Conservation (phyloP, 225 moss, liverwort and hornwort genomes). For the Marchantia paleacea region DNA sequence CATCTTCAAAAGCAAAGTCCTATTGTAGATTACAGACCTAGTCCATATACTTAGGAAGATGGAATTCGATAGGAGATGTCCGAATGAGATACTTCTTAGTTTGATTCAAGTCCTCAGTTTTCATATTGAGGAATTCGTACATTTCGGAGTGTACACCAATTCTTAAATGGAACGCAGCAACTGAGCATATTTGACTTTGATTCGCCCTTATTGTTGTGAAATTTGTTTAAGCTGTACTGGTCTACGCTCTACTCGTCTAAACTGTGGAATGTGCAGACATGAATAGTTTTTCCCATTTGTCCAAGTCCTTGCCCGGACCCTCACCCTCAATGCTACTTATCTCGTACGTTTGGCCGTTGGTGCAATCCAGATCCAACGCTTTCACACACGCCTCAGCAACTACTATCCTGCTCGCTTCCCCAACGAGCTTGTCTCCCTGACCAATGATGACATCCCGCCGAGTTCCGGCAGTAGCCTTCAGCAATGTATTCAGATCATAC, state of each 20-base stretch:
- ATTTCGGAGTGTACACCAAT: background rate
- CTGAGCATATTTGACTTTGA: background rate
- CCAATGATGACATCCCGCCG: conserved; percentile 69
- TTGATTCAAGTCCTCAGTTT: background rate
- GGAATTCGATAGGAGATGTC: background rate
- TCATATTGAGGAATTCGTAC: background rate
- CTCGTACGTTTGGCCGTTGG: conserved; percentile 78
- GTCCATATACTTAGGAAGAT: background rate
- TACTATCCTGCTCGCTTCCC: conserved; percentile 82
- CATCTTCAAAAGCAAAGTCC: background rate
- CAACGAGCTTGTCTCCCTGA: conserved; percentile 84
- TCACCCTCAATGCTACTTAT: conserved; percentile 74
- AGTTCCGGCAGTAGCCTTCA: conserved; percentile 79
- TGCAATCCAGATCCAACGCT: conserved; percentile 65
- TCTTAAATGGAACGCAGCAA: background rate
- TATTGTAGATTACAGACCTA: conserved; percentile 1
- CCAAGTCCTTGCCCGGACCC: conserved; percentile 71
- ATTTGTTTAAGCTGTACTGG: background rate
- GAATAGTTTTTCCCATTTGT: conserved; percentile 63
- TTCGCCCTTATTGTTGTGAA: background rate
- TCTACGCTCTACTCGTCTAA: background rate
- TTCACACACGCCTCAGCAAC: conserved; percentile 93
- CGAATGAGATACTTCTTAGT: background rate
- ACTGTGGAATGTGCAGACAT: conserved; percentile 34
- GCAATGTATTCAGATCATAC: conserved; percentile 76